Conservation (phyloP, 2,329 filamentous ascomycete species). For the Aspergillus aculeatinus region DNA sequence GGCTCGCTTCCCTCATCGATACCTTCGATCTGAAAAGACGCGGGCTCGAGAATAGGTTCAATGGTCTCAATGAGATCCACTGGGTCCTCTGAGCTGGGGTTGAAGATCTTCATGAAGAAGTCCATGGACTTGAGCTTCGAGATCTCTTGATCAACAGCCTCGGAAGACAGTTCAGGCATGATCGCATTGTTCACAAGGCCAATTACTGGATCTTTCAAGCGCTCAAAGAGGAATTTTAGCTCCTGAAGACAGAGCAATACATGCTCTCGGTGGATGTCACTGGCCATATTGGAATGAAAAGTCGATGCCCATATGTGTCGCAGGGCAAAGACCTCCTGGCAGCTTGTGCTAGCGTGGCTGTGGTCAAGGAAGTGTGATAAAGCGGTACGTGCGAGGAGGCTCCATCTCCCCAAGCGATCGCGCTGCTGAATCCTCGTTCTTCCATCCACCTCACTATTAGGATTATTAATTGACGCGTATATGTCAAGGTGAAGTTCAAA, state of each 20-base stretch:
- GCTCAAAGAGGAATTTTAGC: slow-evolving; percentile 55
- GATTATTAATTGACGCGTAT: slow-evolving; percentile 62
- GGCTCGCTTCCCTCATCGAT: slow-evolving; percentile 19
- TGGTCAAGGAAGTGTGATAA: slow-evolving; percentile 46
- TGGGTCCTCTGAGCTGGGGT: slow-evolving; percentile 76
- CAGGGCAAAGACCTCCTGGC: slow-evolving; percentile 49
- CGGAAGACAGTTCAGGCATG: slow-evolving; percentile 80
- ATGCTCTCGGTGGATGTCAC: slow-evolving; percentile 58
- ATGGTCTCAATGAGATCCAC: slow-evolving; percentile 84
- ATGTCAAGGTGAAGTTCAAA: slow-evolving; percentile 69
- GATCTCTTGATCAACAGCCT: slow-evolving; percentile 85
- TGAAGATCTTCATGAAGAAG: slow-evolving; percentile 89
- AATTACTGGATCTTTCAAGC: slow-evolving; percentile 47
- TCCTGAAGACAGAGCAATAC: slow-evolving; percentile 63
- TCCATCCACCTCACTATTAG: slow-evolving; percentile 56
- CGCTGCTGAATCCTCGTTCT: slow-evolving; percentile 54
- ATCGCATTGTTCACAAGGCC: slow-evolving; percentile 80
- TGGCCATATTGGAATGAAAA: slow-evolving; percentile 59
- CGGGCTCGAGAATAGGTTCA: slow-evolving; percentile 83
- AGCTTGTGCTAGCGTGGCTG: slow-evolving; percentile 25
- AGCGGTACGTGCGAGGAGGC: slow-evolving; percentile 55
- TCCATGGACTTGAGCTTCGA: slow-evolving; percentile 93
- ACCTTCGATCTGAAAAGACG: slow-evolving; percentile 33
- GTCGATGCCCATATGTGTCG: slow-evolving; percentile 68
- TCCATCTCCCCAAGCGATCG: slow-evolving; percentile 62